Percentiles rank a stretch among this genome's conserved stretches.
These are phyloP conservation scores for Geotrichum candidum DNA, from an alignment of 1,139 yeast species.

Conservation along the genomic window DNA sequence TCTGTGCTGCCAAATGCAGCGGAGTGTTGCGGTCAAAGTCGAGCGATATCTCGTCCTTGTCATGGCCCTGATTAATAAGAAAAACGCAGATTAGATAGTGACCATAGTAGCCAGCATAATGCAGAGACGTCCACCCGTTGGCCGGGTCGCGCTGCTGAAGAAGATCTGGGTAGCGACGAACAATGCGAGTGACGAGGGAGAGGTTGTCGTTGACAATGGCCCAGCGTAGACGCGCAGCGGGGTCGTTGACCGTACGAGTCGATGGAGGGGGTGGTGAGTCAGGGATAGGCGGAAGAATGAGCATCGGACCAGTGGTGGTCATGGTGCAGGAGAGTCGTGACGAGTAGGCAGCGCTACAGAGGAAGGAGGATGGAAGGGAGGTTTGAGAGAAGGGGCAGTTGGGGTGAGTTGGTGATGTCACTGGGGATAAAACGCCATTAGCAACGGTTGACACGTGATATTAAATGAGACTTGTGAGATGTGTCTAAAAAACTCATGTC, in stretches of 20 bases:
- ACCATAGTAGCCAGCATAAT: slow-evolving; percentile 80
- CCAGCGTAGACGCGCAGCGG: slow-evolving; percentile 60
- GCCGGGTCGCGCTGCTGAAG: slow-evolving; percentile 65
- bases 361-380: not conserved
- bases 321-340: not conserved
- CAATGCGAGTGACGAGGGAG: slow-evolving; percentile 62
- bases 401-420: not conserved
- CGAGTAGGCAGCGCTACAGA: not conserved
- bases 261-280: not conserved
- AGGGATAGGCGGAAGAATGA: not conserved
- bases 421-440: not conserved
- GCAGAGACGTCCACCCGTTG: slow-evolving; percentile 87
- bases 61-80: slow-evolving; percentile 48
- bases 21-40: slow-evolving; percentile 69
- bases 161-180: slow-evolving; percentile 68
- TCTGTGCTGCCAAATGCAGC: slow-evolving; percentile 64
- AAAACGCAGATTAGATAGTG: slow-evolving; percentile 67
- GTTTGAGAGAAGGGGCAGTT: not conserved
- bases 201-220: slow-evolving; percentile 71
- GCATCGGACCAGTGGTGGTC: not conserved
- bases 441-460: too few relatives aligned
- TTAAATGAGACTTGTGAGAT: too few relatives aligned
- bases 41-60: slow-evolving; percentile 42
- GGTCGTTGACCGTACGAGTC: slow-evolving; percentile 41
- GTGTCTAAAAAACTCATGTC: too few relatives aligned